Evolutionary conservation across 352 stramenopile species (phyloP).

Genomic region (Phytophthora boehmeriae): DNA sequence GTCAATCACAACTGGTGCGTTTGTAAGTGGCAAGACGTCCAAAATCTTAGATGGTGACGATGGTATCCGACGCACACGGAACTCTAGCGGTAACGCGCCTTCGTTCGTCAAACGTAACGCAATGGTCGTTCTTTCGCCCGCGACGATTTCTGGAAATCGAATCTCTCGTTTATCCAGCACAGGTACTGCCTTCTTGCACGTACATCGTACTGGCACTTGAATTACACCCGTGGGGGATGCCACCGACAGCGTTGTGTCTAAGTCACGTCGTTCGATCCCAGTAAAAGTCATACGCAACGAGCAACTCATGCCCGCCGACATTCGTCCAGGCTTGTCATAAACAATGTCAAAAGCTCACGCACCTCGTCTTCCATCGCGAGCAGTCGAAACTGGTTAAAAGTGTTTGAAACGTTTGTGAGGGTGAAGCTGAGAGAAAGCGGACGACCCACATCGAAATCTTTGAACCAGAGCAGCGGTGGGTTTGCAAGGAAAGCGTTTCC

Average conservation of each 20-base stretch:
- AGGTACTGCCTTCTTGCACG: constrained; percentile 81
- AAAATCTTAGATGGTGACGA: background rate
- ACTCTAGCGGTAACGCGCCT: constrained; percentile 71
- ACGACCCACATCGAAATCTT: constrained; percentile 88
- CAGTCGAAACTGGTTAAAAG: constrained; percentile 93
- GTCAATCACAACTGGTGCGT: background rate
- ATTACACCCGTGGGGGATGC: constrained; percentile 85
- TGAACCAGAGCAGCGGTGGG: constrained; percentile 83
- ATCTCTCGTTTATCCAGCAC: constrained; percentile 50
- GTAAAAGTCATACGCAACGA: constrained; percentile 76
- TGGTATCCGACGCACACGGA: constrained; percentile 26
- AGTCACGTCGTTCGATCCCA: constrained; percentile 60
- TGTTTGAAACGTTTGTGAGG: constrained; percentile 92
- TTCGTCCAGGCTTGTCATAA: constrained; percentile 87
- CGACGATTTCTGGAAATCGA: constrained; percentile 72
- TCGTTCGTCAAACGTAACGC: constrained; percentile 70
- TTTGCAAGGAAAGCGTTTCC: constrained; percentile 84
- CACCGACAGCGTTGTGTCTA: constrained; percentile 64
- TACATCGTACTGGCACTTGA: constrained; percentile 79
- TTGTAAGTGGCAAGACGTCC: background rate
- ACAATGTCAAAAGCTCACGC: constrained; percentile 84
- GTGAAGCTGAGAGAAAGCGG: constrained; percentile 66
- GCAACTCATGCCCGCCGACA: constrained; percentile 90
- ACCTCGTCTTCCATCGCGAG: constrained; percentile 74
- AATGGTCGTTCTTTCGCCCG: constrained; percentile 73